These are phyloP conservation scores for Tuber melanosporum DNA, from an alignment of 495 filamentous ascomycete species.

Conservation along the genomic window DNA sequence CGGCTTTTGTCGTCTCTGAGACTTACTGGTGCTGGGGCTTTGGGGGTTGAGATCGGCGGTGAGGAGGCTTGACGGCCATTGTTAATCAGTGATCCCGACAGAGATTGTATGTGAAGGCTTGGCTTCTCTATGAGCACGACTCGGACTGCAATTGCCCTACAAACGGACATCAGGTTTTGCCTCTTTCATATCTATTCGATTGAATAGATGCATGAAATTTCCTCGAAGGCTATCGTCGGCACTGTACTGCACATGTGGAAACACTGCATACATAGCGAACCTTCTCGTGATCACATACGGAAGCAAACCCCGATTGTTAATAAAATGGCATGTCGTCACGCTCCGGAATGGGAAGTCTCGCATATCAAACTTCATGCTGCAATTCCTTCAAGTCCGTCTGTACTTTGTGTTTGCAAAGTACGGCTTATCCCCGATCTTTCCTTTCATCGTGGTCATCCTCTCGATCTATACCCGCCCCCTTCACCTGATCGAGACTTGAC, in stretches of 20 bases:
- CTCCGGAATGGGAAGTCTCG: slow-evolving; percentile 34
- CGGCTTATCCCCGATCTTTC: slow-evolving; percentile 17
- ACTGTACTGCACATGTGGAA: slow-evolving; percentile 36
- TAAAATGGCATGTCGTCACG: slow-evolving; percentile 37
- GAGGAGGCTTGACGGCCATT: slow-evolving; percentile 34
- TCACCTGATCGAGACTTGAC: slow-evolving; percentile 29
- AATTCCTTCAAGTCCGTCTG: slow-evolving; percentile 40
- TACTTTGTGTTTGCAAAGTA: slow-evolving; percentile 12
- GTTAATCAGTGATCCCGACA: slow-evolving; percentile 24
- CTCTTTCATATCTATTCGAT: slow-evolving; percentile 21
- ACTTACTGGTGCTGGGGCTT: slow-evolving; percentile 39
- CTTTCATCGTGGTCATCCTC: slow-evolving; percentile 30
- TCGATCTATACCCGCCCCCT: slow-evolving; percentile 39
- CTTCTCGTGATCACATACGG: slow-evolving; percentile 39
- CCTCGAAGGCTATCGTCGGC: slow-evolving; percentile 41
- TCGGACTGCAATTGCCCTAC: slow-evolving; percentile 26
- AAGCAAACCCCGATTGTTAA: slow-evolving; percentile 38
- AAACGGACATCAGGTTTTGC: slow-evolving; percentile 36
- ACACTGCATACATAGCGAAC: slow-evolving; percentile 38
- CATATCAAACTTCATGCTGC: slow-evolving; percentile 45
- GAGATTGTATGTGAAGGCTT: slow-evolving; percentile 34
- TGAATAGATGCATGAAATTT: slow-evolving; percentile 4
- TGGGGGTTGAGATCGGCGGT: slow-evolving; percentile 25
- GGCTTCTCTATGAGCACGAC: slow-evolving; percentile 35
- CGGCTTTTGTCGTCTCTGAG: slow-evolving; percentile 17